phyloP scores from a whole-genome alignment of 495 filamentous ascomycete genomes.

The Tuber magnatum region DNA sequence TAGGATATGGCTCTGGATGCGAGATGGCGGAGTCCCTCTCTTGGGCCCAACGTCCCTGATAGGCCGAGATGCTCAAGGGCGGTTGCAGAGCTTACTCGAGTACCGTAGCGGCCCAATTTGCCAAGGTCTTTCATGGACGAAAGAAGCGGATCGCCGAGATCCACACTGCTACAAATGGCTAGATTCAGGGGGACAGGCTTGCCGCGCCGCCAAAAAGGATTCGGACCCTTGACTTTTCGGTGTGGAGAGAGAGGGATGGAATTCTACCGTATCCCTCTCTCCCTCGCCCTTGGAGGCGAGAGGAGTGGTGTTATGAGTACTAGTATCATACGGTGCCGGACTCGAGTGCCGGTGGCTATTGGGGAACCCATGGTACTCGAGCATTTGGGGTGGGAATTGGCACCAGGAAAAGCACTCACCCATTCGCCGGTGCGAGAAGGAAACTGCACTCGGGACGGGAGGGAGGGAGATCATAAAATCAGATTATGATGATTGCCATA shows the following conservation, averaged over 20 bases:
- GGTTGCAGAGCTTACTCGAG: background rate
- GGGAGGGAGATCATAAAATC: background rate
- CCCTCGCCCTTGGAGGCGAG: background rate
- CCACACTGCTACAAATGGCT: slow-evolving; percentile 13
- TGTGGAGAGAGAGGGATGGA: background rate
- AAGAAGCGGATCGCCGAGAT: slow-evolving; percentile 7
- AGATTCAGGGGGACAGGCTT: slow-evolving; percentile 25
- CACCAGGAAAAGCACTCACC: background rate
- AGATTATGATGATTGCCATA: background rate
- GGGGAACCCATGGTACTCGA: background rate
- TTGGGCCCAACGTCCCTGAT: background rate
- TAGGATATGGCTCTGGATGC: too few species aligned
- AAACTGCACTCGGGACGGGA: background rate
- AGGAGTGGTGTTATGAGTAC: too few species aligned
- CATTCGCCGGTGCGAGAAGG: background rate
- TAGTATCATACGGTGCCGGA: too few species aligned
- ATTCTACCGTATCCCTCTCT: background rate
- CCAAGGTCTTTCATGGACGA: background rate
- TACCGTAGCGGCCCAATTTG: background rate
- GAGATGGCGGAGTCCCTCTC: too few species aligned
- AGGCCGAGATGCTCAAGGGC: background rate
- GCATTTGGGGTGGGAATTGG: background rate
- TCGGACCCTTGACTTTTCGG: background rate
- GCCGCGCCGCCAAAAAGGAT: background rate
- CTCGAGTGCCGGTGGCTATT: too few species aligned